These are phyloP conservation scores for Stentor coeruleus DNA, from an alignment of 73 alveolate genomes.

Conservation along the genomic window DNA sequence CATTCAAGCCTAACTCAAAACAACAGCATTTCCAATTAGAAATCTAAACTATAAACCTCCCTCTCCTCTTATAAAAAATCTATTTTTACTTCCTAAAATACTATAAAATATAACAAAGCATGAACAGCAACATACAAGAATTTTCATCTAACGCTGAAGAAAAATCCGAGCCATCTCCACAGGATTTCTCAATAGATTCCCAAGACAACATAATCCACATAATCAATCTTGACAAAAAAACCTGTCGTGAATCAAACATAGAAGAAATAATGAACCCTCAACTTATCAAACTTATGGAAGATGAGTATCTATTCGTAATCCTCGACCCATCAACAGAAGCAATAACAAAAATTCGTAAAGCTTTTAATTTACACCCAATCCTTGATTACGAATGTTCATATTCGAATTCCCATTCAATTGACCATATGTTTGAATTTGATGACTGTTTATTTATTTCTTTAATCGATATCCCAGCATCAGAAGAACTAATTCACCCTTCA, in stretches of 20 bases:
- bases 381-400: conserved; percentile 18
- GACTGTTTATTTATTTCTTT: background rate
- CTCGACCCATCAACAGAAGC: conserved; percentile 8
- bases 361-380: background rate
- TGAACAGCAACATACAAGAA: no score
- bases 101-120: no score
- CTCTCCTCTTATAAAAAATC: no score
- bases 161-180: no score
- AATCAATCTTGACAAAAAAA: background rate
- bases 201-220: background rate
- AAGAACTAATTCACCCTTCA: background rate
- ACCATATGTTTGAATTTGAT: background rate
- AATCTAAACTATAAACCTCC: no score
- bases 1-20: no score
- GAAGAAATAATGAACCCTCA: background rate
- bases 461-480: background rate
- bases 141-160: no score
- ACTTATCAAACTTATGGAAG: background rate
- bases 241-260: background rate
- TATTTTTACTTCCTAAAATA: no score
- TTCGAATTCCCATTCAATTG: background rate
- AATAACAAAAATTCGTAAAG: background rate
- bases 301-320: background rate
- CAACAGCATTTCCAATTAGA: no score
- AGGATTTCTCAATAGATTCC: background rate